phyloP scores from a whole-genome alignment of 768 basidiomycete genomes.

The Pholiota molesta region DNA sequence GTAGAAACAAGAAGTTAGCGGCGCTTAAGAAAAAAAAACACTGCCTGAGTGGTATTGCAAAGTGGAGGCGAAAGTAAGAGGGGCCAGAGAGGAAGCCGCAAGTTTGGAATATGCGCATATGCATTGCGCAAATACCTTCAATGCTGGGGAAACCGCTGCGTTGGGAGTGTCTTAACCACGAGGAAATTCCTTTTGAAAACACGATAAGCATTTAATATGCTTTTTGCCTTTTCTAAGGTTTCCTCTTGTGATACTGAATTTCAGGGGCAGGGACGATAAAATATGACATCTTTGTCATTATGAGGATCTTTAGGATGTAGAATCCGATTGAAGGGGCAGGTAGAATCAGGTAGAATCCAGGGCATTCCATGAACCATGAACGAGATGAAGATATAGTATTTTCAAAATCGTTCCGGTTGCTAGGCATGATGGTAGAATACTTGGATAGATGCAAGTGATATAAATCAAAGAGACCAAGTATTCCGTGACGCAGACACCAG shows the following conservation, averaged over 20 bases:
- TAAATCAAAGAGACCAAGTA: neutral
- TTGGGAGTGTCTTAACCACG: neutral
- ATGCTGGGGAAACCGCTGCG: too few species aligned
- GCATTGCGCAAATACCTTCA: too few species aligned
- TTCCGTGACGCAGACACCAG: too few species aligned
- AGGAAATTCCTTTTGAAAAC: neutral
- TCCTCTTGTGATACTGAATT: neutral
- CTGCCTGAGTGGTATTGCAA: neutral
- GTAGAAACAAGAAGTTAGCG: too few species aligned
- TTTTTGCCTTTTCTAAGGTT: neutral
- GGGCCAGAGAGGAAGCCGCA: too few species aligned
- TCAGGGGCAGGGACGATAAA: neutral
- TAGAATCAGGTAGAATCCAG: too few species aligned
- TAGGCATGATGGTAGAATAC: neutral
- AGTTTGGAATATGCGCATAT: too few species aligned
- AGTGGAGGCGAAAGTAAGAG: too few species aligned
- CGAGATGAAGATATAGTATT: neutral
- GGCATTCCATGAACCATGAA: neutral
- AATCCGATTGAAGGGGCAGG: too few species aligned
- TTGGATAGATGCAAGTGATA: neutral
- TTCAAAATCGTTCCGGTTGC: neutral
- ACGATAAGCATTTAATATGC: neutral
- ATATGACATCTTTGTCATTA: neutral
- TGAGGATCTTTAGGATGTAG: too few species aligned
- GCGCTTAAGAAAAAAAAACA: neutral